Evolutionary conservation across 176 grass and related monocot species (phyloP), one percentile per base, ranked within the genome.

Genomic region (Cenchrus fungigraminus): DNA sequence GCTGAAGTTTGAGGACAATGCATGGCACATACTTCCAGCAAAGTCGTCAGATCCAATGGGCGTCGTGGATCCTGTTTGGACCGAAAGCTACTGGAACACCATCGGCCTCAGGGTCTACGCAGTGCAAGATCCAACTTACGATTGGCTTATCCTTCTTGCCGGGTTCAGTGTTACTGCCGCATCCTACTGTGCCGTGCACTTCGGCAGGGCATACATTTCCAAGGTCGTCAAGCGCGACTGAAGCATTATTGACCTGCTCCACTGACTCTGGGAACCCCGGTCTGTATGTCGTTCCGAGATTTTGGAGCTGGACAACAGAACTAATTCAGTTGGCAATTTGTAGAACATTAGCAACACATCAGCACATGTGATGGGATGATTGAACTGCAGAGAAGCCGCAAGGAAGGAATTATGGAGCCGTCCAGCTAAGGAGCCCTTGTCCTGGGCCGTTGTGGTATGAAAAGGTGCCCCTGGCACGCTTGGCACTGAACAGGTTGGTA

Each of bases 1-100:
- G 86, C 88, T 99, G 80, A 94, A 84, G 66, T 89, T 86, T 44
- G 88, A 92, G 75, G 85, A 88, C 69, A 91, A 89, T 34, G 51
- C 59, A 45, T 99, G 97, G 97, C 88, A 79, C 73, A 71, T 99
- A 55, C 67, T 92, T 68, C 91, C 91, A 63, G 84, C 70, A 6
- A 92, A 91, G 85, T 87, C 79, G 0, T 91, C 88, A 15, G 97
- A 99, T 82, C 82, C 86, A 22, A 85, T 89, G 90, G 87, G 86
- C 42, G 83, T 73, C 1, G 86, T 83, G 15, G 97, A 99, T 74
- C 91, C 97, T n/a, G 59, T 96, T 6, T 99, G 93, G 93, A 96
- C 97, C 1, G 91, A 99, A 85, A 99, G 97, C 84, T 99, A 32
- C 91, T 99, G 97, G 97, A 92, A 94, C 53, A 95, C 93, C 42